Percentiles rank a stretch among this genome's conserved stretches.
These are phyloP conservation scores for Xylaria sp. DNA, from an alignment of 2,329 filamentous ascomycete species.

Conservation along the genomic window DNA sequence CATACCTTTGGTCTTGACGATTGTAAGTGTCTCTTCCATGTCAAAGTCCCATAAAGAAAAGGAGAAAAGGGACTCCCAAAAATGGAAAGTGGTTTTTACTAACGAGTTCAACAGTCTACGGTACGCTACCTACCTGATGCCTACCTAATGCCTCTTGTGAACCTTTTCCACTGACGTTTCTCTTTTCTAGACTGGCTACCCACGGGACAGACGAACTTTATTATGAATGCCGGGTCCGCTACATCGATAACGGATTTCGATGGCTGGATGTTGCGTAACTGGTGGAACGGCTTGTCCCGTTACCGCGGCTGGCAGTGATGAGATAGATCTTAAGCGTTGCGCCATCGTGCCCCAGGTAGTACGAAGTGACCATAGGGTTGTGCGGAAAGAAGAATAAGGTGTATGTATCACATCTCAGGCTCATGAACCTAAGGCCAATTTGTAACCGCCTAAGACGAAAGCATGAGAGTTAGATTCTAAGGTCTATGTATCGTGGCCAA, in stretches of 20 bases:
- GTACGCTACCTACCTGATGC: conserved; percentile 1
- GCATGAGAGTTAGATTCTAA: neutral
- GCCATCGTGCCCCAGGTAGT: neutral
- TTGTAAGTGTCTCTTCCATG: conserved; percentile 9
- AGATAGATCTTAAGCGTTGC: neutral
- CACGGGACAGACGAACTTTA: conserved; percentile 23
- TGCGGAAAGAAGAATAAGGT: neutral
- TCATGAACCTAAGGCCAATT: neutral
- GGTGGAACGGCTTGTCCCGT: conserved; percentile 24
- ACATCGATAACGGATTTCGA: conserved; percentile 24
- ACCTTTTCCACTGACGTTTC: conserved; percentile 15
- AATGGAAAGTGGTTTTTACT: neutral
- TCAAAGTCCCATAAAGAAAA: neutral
- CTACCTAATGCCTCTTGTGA: neutral
- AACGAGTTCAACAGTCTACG: conserved; percentile 17
- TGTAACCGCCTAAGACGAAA: neutral
- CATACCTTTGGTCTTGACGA: conserved; percentile 26
- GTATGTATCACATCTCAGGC: neutral
- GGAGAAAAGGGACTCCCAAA: neutral
- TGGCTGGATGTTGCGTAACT: conserved; percentile 29
- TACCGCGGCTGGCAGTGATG: conserved; percentile 26
- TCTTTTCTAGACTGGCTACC: conserved; percentile 21
- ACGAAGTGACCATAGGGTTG: neutral
- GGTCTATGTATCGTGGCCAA: neutral
- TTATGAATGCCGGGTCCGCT: conserved; percentile 21